Evolutionary conservation across 331 rosid genomes (phyloP).

Genomic region (Malus hybrid): DNA sequence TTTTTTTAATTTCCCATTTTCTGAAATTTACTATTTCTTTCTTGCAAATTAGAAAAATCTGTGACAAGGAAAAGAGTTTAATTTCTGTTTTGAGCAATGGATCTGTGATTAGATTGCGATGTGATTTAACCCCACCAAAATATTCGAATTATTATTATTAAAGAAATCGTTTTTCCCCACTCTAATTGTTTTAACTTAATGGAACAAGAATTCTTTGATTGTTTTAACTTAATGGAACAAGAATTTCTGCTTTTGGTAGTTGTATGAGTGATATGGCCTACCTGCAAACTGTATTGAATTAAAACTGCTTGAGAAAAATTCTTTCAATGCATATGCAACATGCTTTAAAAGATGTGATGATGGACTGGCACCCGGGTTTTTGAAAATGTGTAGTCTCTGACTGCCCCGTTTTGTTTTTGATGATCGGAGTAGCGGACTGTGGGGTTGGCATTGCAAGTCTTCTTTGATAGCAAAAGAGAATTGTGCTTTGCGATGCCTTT

Average conservation of each 20-base stretch:
- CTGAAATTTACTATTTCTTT: background rate
- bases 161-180: no score
- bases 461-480: slow-evolving; percentile 67
- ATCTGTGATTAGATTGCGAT: background rate
- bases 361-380: background rate
- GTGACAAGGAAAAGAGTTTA: background rate
- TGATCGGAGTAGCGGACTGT: slow-evolving; percentile 49
- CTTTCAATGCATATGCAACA: background rate
- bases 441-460: slow-evolving; percentile 84
- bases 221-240: background rate
- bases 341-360: background rate
- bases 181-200: background rate
- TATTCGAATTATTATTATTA: no score
- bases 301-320: background rate
- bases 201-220: background rate
- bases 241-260: background rate
- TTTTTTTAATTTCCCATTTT: background rate
- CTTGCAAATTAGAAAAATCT: background rate
- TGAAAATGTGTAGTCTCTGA: background rate
- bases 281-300: no score
- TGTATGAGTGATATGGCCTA: no score
- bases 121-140: background rate
- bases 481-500: slow-evolving; percentile 86
- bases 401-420: background rate
- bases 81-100: background rate